Base-by-base conservation (phyloP, 2,329 filamentous ascomycete species). In the Ascomycota sp. region DNA sequence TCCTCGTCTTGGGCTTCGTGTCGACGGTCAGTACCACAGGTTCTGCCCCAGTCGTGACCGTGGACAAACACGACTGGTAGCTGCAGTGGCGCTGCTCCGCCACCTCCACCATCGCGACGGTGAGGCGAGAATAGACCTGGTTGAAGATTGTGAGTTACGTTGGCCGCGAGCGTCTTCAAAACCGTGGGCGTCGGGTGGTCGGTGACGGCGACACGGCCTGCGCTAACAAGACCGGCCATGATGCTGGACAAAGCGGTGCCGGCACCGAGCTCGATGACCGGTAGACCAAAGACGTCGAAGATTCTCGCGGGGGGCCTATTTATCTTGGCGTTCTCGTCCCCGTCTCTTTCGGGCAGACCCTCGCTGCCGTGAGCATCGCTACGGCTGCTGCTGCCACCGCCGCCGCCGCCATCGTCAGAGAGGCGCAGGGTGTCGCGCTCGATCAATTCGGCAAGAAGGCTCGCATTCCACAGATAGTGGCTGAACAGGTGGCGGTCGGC, bases 381-480 rank as follows among this genome's bases (percentile, higher is more conserved):
- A 11, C 33, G 19, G 27, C 35, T 31, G 17, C 26, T 30, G 13
- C 33, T 19, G 31, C 36, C 17, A 12, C 28, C 34, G 9, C 17
- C 5, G 17, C 20, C 6, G 8, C 30, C 5, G 23, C 25, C 23
- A 15, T n/a, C 32, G 8, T 13, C 24, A 3, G 30, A 31, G 6
- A 47, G 26, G 10, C 39, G 39, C 15, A 64, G 39, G 5, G 56
- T 52, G 25, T 57, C 60, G 7, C 55, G 55, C 45, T 71, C 66
- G 32, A 70, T 50, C 20, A 68, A 51, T 47, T 69, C 65, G 7
- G 62, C 64, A 2, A 69, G 52, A 28, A 72, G 46, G 12, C 57
- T 61, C 6, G 74, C 60, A 49, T 82, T 82, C 75, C 75, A 82
- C 19, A 81, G 51, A 46, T 74, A 79, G 44, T 82, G 75, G 36